These are phyloP conservation scores for Platanthera zijinensis DNA, from an alignment of 106 monocot genomes.

Conservation along the genomic window DNA sequence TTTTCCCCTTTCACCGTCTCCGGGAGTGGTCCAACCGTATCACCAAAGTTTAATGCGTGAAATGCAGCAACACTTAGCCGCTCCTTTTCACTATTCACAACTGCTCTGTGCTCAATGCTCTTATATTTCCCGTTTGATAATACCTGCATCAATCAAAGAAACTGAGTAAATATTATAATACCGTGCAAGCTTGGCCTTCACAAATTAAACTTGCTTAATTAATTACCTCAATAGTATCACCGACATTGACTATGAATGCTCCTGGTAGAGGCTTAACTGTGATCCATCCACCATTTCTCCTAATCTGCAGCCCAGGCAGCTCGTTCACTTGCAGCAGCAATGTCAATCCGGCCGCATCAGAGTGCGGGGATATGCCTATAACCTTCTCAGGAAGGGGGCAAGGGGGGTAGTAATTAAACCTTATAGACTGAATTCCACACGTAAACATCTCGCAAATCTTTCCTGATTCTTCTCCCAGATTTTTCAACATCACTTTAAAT, in stretches of 20 bases:
- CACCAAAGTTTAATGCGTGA: conserved; percentile 48
- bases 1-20: conserved; percentile 30
- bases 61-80: no score
- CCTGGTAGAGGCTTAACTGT: conserved; percentile 9
- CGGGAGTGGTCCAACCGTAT: conserved; percentile 50
- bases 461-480: conserved; percentile 9
- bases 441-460: conserved; percentile 5
- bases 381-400: conserved; percentile 15
- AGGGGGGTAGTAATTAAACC: conserved; percentile 23
- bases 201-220: no score
- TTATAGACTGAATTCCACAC: conserved; percentile 5
- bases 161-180: no score
- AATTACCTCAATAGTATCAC: conserved; percentile 24
- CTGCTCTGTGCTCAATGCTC: no score
- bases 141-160: no score
- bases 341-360: conserved; percentile 20
- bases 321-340: conserved; percentile 20
- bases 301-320: conserved; percentile 18
- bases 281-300: conserved; percentile 13
- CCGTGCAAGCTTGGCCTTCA: no score
- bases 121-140: no score
- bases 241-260: conserved; percentile 20
- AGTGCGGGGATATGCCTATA: conserved; percentile 21
- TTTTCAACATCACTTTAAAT: conserved; percentile 11
- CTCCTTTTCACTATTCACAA: no score